Conservation (phyloP, 129 eudicot genomes). For the Tagetes patula region DNA sequence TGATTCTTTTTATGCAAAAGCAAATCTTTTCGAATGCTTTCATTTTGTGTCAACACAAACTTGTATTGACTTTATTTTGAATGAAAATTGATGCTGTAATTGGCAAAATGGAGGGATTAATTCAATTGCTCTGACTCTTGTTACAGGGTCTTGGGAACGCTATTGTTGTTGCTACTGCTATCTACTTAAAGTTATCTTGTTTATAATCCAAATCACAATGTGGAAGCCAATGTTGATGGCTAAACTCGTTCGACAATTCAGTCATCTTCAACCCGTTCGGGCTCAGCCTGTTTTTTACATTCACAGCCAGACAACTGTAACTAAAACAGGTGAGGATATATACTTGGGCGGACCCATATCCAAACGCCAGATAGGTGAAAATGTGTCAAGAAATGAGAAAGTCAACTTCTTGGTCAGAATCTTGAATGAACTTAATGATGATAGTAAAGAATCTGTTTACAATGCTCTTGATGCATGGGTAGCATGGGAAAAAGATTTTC, state of each 20-base stretch:
- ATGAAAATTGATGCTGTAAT: too few species aligned
- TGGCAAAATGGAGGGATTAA: too few species aligned
- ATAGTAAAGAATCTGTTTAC: conserved; percentile 63
- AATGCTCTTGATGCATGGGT: conserved; percentile 80
- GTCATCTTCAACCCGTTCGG: conserved; percentile 26
- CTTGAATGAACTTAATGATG: conserved; percentile 39
- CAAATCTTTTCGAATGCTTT: not conserved
- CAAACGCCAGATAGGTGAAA: conserved; percentile 46
- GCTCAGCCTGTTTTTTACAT: conserved; percentile 17
- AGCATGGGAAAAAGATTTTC: conserved; percentile 80
- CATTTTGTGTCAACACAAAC: too few species aligned
- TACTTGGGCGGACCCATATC: conserved; percentile 11
- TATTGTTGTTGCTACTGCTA: not conserved
- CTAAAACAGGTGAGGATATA: not conserved
- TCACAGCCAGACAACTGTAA: conserved; percentile 23
- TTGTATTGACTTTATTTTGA: too few species aligned
- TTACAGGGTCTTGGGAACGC: not conserved
- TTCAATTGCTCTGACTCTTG: not conserved
- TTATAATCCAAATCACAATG: not conserved
- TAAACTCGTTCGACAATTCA: conserved; percentile 30
- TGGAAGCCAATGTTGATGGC: conserved; percentile 35
- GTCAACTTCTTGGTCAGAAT: conserved; percentile 44
- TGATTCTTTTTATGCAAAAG: not conserved
- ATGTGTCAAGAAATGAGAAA: conserved; percentile 51
- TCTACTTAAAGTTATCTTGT: not conserved